Evolutionary conservation across 2,329 filamentous ascomycete genomes (phyloP).

Genomic region (Colletotrichum spinosum): DNA sequence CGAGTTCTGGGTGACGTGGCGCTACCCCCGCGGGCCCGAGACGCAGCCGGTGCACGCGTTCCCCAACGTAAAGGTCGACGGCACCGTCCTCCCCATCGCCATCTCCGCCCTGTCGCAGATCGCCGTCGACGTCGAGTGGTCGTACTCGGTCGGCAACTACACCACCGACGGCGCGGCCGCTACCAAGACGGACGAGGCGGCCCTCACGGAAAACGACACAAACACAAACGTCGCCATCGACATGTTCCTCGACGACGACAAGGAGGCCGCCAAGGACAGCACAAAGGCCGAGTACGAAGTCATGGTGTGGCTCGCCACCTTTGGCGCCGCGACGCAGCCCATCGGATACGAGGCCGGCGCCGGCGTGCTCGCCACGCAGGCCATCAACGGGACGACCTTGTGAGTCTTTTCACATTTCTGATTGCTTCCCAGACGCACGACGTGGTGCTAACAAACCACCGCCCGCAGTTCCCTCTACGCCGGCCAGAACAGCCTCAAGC

Average conservation of each 20-base stretch:
- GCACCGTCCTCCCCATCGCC: conserved; percentile 54
- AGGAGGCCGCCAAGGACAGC: conserved; percentile 52
- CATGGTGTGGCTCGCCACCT: conserved; percentile 67
- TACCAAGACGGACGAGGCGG: conserved; percentile 47
- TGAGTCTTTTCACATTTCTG: no score
- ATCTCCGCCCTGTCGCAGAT: conserved; percentile 54
- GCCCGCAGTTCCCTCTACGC: conserved; percentile 54
- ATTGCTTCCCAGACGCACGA: not conserved
- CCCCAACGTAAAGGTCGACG: conserved; percentile 63
- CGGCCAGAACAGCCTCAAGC: conserved; percentile 52
- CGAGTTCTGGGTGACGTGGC: conserved; percentile 64
- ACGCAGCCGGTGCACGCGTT: conserved; percentile 64
- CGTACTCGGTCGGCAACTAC: conserved; percentile 58
- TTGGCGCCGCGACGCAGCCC: conserved; percentile 59
- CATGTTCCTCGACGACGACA: conserved; percentile 66
- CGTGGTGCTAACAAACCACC: not conserved
- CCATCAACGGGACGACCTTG: conserved; percentile 56
- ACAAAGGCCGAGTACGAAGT: conserved; percentile 61
- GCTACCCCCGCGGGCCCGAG: conserved; percentile 55
- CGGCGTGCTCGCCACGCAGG: conserved; percentile 48
- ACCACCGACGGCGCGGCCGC: conserved; percentile 40
- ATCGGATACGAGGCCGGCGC: conserved; percentile 51
- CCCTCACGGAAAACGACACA: conserved; percentile 50
- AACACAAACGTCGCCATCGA: conserved; percentile 70
- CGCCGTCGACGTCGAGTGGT: conserved; percentile 60